These are phyloP conservation scores for Tarenaya hassleriana DNA, from an alignment of 345 rosid genomes.

Conservation along the genomic window DNA sequence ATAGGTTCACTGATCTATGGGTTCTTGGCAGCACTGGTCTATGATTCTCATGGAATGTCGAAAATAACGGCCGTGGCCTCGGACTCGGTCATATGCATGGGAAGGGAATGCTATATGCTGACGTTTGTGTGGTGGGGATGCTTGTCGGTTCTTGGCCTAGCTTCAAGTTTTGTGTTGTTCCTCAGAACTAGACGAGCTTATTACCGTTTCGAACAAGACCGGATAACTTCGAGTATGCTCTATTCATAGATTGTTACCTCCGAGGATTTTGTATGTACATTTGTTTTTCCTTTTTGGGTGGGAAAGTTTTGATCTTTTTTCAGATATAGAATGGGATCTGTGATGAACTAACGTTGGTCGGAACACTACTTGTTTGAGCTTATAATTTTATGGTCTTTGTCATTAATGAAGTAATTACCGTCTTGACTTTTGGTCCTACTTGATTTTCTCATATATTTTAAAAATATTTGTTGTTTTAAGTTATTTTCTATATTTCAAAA, in stretches of 20 bases:
- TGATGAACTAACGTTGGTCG: no score
- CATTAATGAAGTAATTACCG: no score
- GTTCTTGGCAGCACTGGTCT: slow-evolving; percentile 69
- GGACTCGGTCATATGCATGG: slow-evolving; percentile 55
- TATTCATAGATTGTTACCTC: slow-evolving; percentile 4
- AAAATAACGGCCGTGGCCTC: slow-evolving; percentile 14
- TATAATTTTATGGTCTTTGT: no score
- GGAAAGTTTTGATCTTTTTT: no score
- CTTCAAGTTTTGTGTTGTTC: slow-evolving; percentile 55
- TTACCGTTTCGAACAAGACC: slow-evolving; percentile 59
- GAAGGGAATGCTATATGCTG: slow-evolving; percentile 63
- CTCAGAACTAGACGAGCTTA: slow-evolving; percentile 76
- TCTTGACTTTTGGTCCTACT: no score
- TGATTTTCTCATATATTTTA: no score
- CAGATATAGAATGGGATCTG: no score
- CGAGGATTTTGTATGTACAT: slow-evolving; percentile 12
- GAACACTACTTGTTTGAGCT: no score
- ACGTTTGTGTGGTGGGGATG: slow-evolving; percentile 91
- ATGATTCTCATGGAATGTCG: slow-evolving; percentile 44
- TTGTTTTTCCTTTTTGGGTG: no score
- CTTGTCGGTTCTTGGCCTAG: slow-evolving; percentile 63
- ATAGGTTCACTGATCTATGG: slow-evolving; percentile 84
- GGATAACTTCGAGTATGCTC: slow-evolving; percentile 32
- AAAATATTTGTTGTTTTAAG: no score
- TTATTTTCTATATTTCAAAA: no score